Evolutionary conservation across 371 early-diverging fungal genomes (phyloP).

Genomic region (Mortierella sp.): DNA sequence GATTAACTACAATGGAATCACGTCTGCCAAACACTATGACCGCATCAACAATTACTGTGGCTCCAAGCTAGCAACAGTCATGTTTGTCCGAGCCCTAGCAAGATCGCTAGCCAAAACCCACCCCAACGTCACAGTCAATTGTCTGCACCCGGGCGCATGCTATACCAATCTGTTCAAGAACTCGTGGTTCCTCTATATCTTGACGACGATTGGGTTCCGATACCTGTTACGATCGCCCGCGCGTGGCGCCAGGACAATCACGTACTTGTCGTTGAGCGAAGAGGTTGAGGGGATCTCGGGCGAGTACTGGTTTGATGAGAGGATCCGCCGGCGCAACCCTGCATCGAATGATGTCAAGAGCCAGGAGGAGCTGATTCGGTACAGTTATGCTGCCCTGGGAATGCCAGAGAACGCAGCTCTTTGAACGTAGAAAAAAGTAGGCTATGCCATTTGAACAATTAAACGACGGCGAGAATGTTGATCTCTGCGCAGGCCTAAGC

Average conservation of each 20-base stretch:
- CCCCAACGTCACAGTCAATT: slow-evolving; percentile 49
- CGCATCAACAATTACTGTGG: slow-evolving; percentile 51
- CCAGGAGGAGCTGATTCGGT: slow-evolving; percentile 36
- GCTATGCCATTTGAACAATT: background rate
- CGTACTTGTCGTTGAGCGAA: slow-evolving; percentile 45
- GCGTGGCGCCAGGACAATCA: slow-evolving; percentile 44
- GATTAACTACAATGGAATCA: slow-evolving; percentile 51
- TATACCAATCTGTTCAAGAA: slow-evolving; percentile 34
- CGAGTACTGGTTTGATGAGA: slow-evolving; percentile 56
- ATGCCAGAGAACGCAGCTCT: slow-evolving; percentile 10
- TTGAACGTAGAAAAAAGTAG: background rate
- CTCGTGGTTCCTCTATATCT: slow-evolving; percentile 34
- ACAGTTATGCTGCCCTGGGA: slow-evolving; percentile 30
- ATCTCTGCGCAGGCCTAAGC: no score
- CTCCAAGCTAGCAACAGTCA: slow-evolving; percentile 51
- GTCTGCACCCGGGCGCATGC: slow-evolving; percentile 46
- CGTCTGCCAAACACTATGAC: slow-evolving; percentile 42
- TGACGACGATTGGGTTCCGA: slow-evolving; percentile 46
- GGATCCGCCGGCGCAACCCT: slow-evolving; percentile 50
- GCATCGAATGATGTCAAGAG: slow-evolving; percentile 25
- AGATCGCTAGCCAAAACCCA: slow-evolving; percentile 23
- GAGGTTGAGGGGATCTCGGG: slow-evolving; percentile 54
- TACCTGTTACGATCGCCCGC: slow-evolving; percentile 29
- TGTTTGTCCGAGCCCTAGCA: slow-evolving; percentile 33
- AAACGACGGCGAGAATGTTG: no score